phyloP scores from a whole-genome alignment of 257 asterid genomes.

The Solanum rostratum region DNA sequence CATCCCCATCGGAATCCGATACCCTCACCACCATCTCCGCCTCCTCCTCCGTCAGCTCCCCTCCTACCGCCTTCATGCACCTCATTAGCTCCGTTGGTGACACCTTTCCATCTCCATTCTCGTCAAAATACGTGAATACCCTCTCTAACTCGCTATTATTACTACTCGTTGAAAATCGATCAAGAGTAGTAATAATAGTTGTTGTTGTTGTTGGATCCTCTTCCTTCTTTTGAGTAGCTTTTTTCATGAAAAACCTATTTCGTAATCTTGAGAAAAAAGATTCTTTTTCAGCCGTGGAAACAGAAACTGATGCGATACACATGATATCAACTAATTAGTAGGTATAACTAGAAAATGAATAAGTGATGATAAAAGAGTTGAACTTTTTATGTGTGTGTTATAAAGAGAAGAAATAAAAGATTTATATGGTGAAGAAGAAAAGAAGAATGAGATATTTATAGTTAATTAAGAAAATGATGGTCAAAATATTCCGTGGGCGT shows the following conservation, averaged over 20 bases:
- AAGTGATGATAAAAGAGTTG: too few species aligned
- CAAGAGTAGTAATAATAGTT: background rate
- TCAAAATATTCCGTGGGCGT: background rate
- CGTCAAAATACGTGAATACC: conserved; percentile 2
- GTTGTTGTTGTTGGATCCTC: background rate
- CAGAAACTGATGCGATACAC: background rate
- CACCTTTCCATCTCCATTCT: conserved; percentile 1
- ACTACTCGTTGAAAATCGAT: background rate
- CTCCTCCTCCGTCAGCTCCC: conserved; percentile 20
- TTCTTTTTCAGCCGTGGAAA: background rate
- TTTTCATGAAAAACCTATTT: background rate
- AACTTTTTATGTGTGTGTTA: too few species aligned
- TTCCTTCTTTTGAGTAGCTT: background rate
- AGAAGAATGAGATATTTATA: background rate
- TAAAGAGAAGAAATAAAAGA: too few species aligned
- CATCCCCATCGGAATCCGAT: conserved; percentile 49
- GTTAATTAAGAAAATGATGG: background rate
- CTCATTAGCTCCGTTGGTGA: background rate
- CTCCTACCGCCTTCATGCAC: background rate
- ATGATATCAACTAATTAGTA: background rate
- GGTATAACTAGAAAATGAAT: too few species aligned
- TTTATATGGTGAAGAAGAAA: too few species aligned
- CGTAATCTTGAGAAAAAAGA: background rate
- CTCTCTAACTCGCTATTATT: background rate
- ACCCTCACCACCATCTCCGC: conserved; percentile 28